Percentiles rank a stretch among this genome's conserved stretches.
These are phyloP conservation scores for Boletales sp. DNA, from an alignment of 768 basidiomycete species.

Conservation along the genomic window DNA sequence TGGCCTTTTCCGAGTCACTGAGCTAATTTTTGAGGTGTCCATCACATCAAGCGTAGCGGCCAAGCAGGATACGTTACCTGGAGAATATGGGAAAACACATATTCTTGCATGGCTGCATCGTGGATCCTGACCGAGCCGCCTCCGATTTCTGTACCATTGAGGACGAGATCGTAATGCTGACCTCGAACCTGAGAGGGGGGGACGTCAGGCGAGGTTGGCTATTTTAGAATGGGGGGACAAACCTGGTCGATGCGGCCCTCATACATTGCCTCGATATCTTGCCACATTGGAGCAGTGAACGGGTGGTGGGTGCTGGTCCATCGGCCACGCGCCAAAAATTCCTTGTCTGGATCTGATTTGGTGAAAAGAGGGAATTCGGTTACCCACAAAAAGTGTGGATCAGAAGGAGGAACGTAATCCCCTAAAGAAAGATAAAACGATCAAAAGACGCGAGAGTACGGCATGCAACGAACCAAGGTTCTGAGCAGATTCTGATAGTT, in stretches of 20 bases:
- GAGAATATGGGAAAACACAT: conserved; percentile 71
- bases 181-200: conserved; percentile 67
- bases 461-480: conserved; percentile 46
- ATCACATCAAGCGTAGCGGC: conserved; percentile 8
- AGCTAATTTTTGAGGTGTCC: conserved; percentile 47
- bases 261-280: conserved; percentile 79
- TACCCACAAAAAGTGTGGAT: conserved; percentile 89
- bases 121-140: conserved; percentile 93
- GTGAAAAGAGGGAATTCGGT: conserved; percentile 95
- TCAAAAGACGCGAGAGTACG: not conserved
- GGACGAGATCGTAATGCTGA: conserved; percentile 93
- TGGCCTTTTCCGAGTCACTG: conserved; percentile 60
- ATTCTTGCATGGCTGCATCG: conserved; percentile 82
- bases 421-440: conserved; percentile 38
- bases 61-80: conserved; percentile 48
- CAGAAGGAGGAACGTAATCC: conserved; percentile 48
- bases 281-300: conserved; percentile 93
- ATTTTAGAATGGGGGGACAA: conserved; percentile 17
- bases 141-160: conserved; percentile 92
- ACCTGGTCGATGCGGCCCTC: conserved; percentile 61
- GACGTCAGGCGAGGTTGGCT: not conserved
- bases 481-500: conserved; percentile 64
- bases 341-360: conserved; percentile 82
- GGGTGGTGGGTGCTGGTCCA: conserved; percentile 96
- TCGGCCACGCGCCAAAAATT: conserved; percentile 77